Evolutionary conservation across 129 eudicot genomes (phyloP).

Genomic region (Flaveria brownii): DNA sequence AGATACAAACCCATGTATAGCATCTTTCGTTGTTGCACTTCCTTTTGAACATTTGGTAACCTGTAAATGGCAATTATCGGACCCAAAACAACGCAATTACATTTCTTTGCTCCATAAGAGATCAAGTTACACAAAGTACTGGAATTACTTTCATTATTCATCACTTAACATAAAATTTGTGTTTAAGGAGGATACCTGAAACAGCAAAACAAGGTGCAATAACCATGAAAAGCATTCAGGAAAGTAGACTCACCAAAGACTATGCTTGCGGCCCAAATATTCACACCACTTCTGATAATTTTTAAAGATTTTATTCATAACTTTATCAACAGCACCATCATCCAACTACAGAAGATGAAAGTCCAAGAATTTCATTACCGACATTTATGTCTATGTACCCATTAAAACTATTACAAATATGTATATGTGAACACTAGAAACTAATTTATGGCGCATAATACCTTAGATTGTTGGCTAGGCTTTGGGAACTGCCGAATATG

Average conservation of each 20-base stretch:
- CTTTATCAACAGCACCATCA: slow-evolving; percentile 79
- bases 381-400: neutral
- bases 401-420: neutral
- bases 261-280: slow-evolving; percentile 82
- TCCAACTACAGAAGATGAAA: slow-evolving; percentile 58
- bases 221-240: slow-evolving; percentile 4
- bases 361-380: slow-evolving; percentile 16
- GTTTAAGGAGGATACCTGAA: neutral
- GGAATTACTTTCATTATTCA: neutral
- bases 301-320: slow-evolving; percentile 82
- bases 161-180: neutral
- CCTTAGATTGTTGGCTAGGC: slow-evolving; percentile 80
- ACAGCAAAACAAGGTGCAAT: neutral
- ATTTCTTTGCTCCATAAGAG: neutral
- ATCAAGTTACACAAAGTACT: neutral
- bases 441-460: slow-evolving; percentile 23
- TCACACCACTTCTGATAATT: slow-evolving; percentile 92
- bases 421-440: slow-evolving; percentile 9
- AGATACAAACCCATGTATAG: slow-evolving; percentile 90
- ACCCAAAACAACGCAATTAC: slow-evolving; percentile 11
- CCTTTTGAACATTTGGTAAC: slow-evolving; percentile 93
- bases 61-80: slow-evolving; percentile 38
- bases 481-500: slow-evolving; percentile 79
- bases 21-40: slow-evolving; percentile 87
- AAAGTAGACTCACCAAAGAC: slow-evolving; percentile 69